Base-by-base conservation (phyloP, 2,329 filamentous ascomycete genomes). In the Tolypocladium cylindrosporum region DNA sequence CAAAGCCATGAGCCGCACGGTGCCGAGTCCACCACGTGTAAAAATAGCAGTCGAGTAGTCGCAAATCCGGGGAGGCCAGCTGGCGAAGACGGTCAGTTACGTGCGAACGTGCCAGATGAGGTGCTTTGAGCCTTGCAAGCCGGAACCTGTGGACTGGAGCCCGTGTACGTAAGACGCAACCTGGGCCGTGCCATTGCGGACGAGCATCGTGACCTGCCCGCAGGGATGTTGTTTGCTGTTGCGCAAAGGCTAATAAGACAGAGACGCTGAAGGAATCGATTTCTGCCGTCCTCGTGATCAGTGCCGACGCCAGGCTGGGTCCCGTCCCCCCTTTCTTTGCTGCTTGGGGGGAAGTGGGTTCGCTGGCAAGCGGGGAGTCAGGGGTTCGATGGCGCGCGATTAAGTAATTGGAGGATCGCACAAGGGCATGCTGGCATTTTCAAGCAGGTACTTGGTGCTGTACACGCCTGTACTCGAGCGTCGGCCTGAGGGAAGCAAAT, bases 221-320 rank as follows among this genome's bases (percentile, higher is more conserved):
- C 56, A 57, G 55, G 55, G 50, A 8, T 53, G 31, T 11, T 36
- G 48, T 36, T 36, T 51, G 31, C 31, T 2, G 31, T 51, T 36
- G 48, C 34, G n/a, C 51, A 40, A 42, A 45, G 24, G 24, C 31
- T 10, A 45, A 54, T 41, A 31, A 43, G 39, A 42, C 41, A 34
- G 34, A 24, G 43, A 10, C 37, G 34, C 24, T 48, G 43, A 24
- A 19, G 24, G 10, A 27, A 31, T 41, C 48, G 57, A 58, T 63
- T 60, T 63, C 60, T 65, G 63, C 61, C 56, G 65, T 65, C 65
- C 65, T 67, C 66, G 64, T 67, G 66, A 67, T 65, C 61, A 61
- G 56, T 62, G 63, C 63, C 61, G 64, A 55, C 58, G 57, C 55
- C 56, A 55, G 61, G n/a, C 48, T 13, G 48, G 45, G 34, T 27